A percentile compares a stretch with the other conserved stretches of the same genome.
Evolutionary conservation across 192 early-diverging fungal species (phyloP).

Genomic region (Jimgerdemannia lactiflua): DNA sequence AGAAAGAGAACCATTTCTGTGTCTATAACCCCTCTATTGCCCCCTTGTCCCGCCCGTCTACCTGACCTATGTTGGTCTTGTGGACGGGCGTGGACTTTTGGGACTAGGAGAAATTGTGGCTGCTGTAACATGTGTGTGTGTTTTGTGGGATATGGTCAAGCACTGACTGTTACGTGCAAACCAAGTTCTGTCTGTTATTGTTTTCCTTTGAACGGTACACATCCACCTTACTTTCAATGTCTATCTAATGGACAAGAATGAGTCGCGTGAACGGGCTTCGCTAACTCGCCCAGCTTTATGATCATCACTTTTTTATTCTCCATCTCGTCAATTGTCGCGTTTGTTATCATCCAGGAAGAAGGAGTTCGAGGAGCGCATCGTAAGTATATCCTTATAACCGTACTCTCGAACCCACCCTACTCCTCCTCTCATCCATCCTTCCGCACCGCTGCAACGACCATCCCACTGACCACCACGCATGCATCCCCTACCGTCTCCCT

Average conservation of each 20-base stretch:
- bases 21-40: background rate
- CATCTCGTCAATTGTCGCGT: slow-evolving; percentile 1
- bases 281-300: slow-evolving; percentile 6
- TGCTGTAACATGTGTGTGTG: background rate
- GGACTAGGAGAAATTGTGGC: background rate
- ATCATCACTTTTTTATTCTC: background rate
- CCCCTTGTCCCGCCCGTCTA: background rate
- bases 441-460: too few species aligned
- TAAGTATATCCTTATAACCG: slow-evolving; percentile 5
- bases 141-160: background rate
- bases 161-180: background rate
- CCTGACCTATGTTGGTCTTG: background rate
- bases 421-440: too few species aligned
- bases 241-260: background rate
- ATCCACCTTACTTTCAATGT: background rate
- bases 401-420: too few species aligned
- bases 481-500: too few species aligned
- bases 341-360: slow-evolving; percentile 15
- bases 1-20: background rate
- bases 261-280: background rate
- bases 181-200: background rate
- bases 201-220: background rate
- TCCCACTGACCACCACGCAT: too few species aligned
- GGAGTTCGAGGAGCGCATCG: slow-evolving; percentile 27
- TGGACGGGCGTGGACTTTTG: background rate